Evolutionary conservation across 192 early-diverging fungal species (phyloP), one percentile per base, ranked within the genome.

Genomic region (Pilaira anomala): DNA sequence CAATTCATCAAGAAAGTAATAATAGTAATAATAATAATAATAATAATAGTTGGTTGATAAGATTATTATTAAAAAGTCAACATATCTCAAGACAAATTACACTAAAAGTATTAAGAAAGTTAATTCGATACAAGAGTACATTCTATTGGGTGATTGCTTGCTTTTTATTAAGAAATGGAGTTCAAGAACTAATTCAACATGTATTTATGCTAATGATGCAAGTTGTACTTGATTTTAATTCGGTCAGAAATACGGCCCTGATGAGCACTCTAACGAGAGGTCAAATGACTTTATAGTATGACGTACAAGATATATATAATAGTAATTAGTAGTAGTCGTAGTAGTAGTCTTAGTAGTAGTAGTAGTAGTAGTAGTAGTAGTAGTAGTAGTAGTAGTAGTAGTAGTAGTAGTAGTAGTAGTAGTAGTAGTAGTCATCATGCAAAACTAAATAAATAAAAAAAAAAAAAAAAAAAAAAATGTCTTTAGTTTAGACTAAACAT

Each of bases 171-270:
- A 40, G 56, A 42, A 58, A 58, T 42, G 56, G 56, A 1, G 56
- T 42, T 6, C 33, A 42, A 40, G 56, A 58, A 24, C 19, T 58
- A 21, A 24, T 36, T 2, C 56, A 58, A 9, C 33, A 58, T 16
- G 21, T 58, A 8, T 39, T 58, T 58, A 24, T 58, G 36, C 22
- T 58, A 39, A 42, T 58, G 36, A 58, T 58, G 56, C 19, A 58
- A 58, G 44, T 19, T 0, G 44, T 19, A 18, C 44, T 46, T 36
- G 33, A 36, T 36, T 36, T 36, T 36, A 55, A 55, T 29, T 30
- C 53, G 53, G 53, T 46, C 30, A 55, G 30, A 30, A 33, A 55
- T 55, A 30, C 53, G 53, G 53, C 19, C 29, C 28, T 26, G 12
- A 19, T 55, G 30, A 19, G 29, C 9, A 29, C 28, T 55, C 29